Base-by-base conservation (phyloP, 2,329 filamentous ascomycete genomes). In the Pseudogymnoascus sp. region DNA sequence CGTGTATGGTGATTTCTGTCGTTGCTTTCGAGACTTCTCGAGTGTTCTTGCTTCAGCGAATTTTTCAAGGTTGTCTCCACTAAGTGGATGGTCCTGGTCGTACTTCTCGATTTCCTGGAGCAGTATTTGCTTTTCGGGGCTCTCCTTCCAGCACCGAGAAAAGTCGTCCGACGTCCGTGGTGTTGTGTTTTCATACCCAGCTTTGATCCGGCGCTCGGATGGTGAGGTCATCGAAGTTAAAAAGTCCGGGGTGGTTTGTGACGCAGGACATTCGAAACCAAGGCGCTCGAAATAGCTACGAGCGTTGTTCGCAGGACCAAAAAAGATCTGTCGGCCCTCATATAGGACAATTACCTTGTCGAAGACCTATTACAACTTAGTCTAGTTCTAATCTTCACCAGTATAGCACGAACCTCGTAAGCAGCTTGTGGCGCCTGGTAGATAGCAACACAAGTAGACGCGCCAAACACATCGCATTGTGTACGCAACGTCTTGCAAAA, bases 401-500 rank as follows among this genome's bases (percentile, higher is more conserved):
- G 88, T 91, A 76, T 91, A 86, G 71, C 86, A 73, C 0, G 88
- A 91, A 75, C 91, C 88, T 87, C 77, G 71, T 88, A 89, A 65
- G 90, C 88, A 26, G 82, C 84, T 62, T 90, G 87, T 6, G 85
- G 85, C 2, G 87, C 87, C 70, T 90, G 87, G 70, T 90, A 90
- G 0, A 89, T 77, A 0, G 85, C 87, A 12, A 87, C 84, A 60
- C 88, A 83, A 0, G 84, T 81, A 0, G 84, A 76, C 3, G 86
- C 75, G 0, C 83, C 83, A 3, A 84, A 75, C 1, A 86, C 79
- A 66, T 89, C 84, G 0, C 86, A 88, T 80, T 88, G 77, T 5
- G 83, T 81, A 7, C 86, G 78, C n/a, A 89, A 74, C 1, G 83
- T 81, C 68, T 83, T 85, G 34, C 81, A 78, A 70, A 81, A 87